These are phyloP conservation scores for Lycium ferocissimum DNA, from an alignment of 257 asterid species.

Conservation along the genomic window DNA sequence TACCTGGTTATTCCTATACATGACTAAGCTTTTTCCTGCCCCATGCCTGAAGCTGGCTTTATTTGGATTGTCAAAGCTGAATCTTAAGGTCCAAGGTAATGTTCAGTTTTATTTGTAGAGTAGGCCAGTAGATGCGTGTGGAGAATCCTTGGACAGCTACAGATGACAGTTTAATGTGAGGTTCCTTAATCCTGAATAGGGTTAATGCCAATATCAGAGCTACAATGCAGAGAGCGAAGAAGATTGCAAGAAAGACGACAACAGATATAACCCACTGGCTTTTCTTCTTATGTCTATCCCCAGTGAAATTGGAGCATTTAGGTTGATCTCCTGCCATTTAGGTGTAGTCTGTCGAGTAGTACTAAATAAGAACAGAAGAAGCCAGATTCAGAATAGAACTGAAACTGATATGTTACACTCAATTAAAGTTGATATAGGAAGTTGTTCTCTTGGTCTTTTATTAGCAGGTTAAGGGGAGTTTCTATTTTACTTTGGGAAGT, in stretches of 20 bases:
- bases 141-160: neutral
- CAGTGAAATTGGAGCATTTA: neutral
- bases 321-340: conserved; percentile 20
- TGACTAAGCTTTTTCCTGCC: neutral
- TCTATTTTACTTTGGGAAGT: neutral
- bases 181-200: conserved; percentile 21
- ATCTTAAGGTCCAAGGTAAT: conserved; percentile 27
- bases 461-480: neutral
- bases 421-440: neutral
- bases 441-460: neutral
- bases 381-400: neutral
- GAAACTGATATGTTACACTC: conserved; percentile 8
- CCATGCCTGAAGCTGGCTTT: conserved; percentile 1
- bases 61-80: conserved; percentile 25
- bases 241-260: neutral
- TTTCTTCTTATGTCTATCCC: conserved; percentile 1
- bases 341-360: neutral
- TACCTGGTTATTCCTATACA: neutral
- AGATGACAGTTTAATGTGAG: conserved; percentile 20
- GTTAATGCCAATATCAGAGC: conserved; percentile 23
- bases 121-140: neutral
- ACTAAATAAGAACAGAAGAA: conserved; percentile 5
- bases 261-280: neutral
- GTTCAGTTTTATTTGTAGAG: conserved; percentile 25
- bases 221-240: neutral